Evolutionary conservation across 768 basidiomycete genomes (phyloP), one percentile per base, ranked within the genome.

Genomic region (Leccinum pellstonianum): DNA sequence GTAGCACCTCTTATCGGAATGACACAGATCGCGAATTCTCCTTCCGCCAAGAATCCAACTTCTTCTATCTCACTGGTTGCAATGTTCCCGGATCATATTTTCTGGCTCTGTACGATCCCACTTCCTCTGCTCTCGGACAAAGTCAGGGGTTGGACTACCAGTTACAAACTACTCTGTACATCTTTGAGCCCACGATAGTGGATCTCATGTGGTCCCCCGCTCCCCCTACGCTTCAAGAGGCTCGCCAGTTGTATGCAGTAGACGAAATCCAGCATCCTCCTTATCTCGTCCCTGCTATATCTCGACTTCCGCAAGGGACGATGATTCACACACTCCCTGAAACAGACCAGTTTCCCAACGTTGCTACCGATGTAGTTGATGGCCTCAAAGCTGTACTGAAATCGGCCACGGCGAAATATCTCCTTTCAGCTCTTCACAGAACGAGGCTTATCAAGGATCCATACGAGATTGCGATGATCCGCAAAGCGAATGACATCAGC

Each of bases 121-220:
- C 57, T 2, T 46, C 38, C 27, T 29, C 56, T 21, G 15, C 25
- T 50, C 46, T 23, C n/a, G 21, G 47, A n/a, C 57, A 58, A 19
- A 79, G 21, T 80, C 81, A 12, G 76, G 79, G 4, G 68, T 79
- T n/a, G 17, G 31, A 27, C n/a, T 41, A 19, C 31, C n/a, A 69
- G 0, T 77, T 82, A 7, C 79, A 77, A 10, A 71, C 84, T 7
- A 82, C 86, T 7, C 79, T 98, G 35, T 94, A 90, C 73, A 87
- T 97, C 58, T 93, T 93, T 1, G 81, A 89, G 56, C 83, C 85
- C 19, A 84, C 88, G 54, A 77, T 85, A 3, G 85, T 77, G 0
- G 90, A 91, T 68, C 74, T 93, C 55, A 86, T 97, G 86, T 98
- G 95, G 95, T 89, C 87, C 6, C 85, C 91, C 3, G 86, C 93